phyloP scores from a whole-genome alignment of 345 rosid genomes.

The Rhizophora mangle region DNA sequence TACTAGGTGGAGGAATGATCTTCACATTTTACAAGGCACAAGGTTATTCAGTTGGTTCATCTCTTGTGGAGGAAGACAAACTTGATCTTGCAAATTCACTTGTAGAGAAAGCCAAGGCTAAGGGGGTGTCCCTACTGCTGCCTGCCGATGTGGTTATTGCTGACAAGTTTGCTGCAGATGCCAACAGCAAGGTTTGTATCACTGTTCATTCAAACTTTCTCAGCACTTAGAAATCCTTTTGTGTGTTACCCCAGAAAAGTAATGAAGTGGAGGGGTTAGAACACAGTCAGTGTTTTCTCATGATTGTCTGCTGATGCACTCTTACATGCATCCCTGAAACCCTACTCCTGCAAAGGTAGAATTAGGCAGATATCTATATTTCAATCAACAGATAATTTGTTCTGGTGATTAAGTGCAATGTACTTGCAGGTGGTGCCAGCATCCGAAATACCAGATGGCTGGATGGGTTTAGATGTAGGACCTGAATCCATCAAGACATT shows the following conservation, averaged over 20 bases:
- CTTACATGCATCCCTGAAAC: no score
- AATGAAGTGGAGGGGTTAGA: no score
- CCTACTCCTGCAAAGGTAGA: no score
- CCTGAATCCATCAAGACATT: conserved; percentile 75
- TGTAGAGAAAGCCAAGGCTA: conserved; percentile 71
- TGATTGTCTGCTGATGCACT: no score
- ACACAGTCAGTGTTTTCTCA: no score
- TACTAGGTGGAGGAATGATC: conserved; percentile 95
- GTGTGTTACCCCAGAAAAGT: no score
- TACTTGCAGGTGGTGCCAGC: conserved; percentile 69
- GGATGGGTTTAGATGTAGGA: conserved; percentile 97
- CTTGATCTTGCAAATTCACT: conserved; percentile 74
- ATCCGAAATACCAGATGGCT: conserved; percentile 69
- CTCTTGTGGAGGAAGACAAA: conserved; percentile 83
- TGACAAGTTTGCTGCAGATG: conserved; percentile 86
- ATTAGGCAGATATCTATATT: no score
- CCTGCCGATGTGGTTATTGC: conserved; percentile 84
- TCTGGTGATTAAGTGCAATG: conserved; percentile 4
- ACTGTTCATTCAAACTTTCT: neutral
- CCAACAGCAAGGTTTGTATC: conserved; percentile 73
- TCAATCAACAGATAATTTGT: neutral
- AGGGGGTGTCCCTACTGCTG: conserved; percentile 71
- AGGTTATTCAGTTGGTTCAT: conserved; percentile 73
- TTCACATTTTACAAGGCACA: conserved; percentile 83
- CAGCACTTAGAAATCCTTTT: no score